Conservation (phyloP, 805 yeast genomes). For the Saccharomyces paradoxus region DNA sequence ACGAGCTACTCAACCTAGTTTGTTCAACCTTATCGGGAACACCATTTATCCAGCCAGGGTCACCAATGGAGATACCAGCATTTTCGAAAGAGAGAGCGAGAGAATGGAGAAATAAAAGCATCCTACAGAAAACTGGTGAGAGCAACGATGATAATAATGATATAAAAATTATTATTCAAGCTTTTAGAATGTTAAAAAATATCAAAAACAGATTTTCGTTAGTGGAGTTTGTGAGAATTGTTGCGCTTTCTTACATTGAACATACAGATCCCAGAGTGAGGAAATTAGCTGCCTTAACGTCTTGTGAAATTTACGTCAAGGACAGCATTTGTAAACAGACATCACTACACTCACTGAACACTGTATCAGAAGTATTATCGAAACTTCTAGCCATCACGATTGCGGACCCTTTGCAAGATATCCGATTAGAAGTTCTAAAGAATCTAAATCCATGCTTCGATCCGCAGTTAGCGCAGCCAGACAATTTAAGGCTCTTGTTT, state of each 20-base stretch:
- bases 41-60: conserved; percentile 73
- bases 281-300: conserved; percentile 71
- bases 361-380: conserved; percentile 75
- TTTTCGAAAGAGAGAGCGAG: conserved; percentile 59
- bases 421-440: conserved; percentile 65
- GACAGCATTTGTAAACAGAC: conserved; percentile 80
- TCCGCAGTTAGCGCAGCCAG: conserved; percentile 86
- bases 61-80: conserved; percentile 56
- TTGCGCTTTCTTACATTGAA: conserved; percentile 70
- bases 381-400: conserved; percentile 72
- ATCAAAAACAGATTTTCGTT: conserved; percentile 69
- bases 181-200: conserved; percentile 61
- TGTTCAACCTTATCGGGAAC: conserved; percentile 72
- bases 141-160: conserved; percentile 37
- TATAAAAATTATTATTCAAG: conserved; percentile 53
- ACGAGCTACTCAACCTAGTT: conserved; percentile 57
- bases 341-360: conserved; percentile 67
- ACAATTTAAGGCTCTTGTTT: conserved; percentile 70
- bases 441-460: conserved; percentile 71
- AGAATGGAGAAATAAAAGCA: conserved; percentile 65
- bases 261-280: conserved; percentile 70
- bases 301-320: conserved; percentile 60
- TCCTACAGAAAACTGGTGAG: conserved; percentile 53
- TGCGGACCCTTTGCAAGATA: conserved; percentile 79
- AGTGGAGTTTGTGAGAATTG: conserved; percentile 76